phyloP scores from a whole-genome alignment of 2,329 filamentous ascomycete genomes.

The Fusarium oligoseptatum region DNA sequence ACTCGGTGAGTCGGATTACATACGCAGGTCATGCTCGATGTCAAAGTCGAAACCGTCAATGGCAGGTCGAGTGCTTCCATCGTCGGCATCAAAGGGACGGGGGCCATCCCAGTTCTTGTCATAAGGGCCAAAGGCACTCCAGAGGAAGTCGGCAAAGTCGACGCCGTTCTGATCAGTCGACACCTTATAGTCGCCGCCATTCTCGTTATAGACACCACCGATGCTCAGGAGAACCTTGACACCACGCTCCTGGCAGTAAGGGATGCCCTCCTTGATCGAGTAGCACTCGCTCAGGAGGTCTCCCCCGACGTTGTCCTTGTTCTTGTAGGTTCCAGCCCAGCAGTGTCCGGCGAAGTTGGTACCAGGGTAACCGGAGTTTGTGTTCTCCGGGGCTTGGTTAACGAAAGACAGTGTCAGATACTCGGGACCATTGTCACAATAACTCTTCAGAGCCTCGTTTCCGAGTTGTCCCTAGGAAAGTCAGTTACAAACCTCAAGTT shows the following conservation, averaged over 20 bases:
- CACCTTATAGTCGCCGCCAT: constrained; percentile 52
- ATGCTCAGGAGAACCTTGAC: constrained; percentile 60
- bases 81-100: constrained; percentile 55
- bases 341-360: constrained; percentile 58
- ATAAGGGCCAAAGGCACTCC: constrained; percentile 55
- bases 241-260: constrained; percentile 56
- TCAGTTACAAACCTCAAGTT: not conserved
- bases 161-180: constrained; percentile 48
- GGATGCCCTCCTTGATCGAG: constrained; percentile 55
- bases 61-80: constrained; percentile 37
- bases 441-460: constrained; percentile 48
- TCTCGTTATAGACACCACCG: constrained; percentile 50
- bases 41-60: constrained; percentile 61
- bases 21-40: constrained; percentile 53
- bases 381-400: constrained; percentile 54
- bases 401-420: constrained; percentile 57
- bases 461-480: constrained; percentile 52
- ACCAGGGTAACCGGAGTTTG: constrained; percentile 52
- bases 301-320: constrained; percentile 43
- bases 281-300: constrained; percentile 53
- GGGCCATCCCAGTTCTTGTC: constrained; percentile 49
- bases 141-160: constrained; percentile 56
- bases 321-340: constrained; percentile 45
- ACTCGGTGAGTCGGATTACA: constrained; percentile 15
- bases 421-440: constrained; percentile 55